These are phyloP conservation scores for Lithohypha guttulata DNA, from an alignment of 2,329 filamentous ascomycete genomes.

Conservation along the genomic window DNA sequence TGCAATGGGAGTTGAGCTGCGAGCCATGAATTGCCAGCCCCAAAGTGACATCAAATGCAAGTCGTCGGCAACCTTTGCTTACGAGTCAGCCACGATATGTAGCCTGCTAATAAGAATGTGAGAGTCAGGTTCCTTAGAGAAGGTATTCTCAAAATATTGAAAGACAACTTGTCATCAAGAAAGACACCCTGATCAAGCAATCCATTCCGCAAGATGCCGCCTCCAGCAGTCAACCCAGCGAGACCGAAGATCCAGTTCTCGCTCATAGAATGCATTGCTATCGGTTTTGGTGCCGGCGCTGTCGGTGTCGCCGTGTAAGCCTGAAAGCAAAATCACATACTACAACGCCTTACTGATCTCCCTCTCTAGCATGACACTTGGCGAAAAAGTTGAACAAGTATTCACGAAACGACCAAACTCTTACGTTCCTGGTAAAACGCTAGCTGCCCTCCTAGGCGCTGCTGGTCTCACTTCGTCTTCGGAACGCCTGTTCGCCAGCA, in stretches of 20 bases:
- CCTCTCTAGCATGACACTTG: constrained; percentile 22
- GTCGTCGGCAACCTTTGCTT: too few relatives aligned
- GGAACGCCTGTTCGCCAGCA: constrained; percentile 10
- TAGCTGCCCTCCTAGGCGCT: constrained; percentile 23
- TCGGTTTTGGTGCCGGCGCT: constrained; percentile 11
- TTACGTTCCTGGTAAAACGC: constrained; percentile 25
- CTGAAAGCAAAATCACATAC: not conserved
- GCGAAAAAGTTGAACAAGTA: constrained; percentile 24
- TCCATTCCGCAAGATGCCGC: constrained; percentile 8
- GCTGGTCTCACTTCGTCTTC: too few relatives aligned
- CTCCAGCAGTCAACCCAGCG: constrained; percentile 11
- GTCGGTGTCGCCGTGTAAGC: constrained; percentile 12
- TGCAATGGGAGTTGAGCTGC: too few relatives aligned
- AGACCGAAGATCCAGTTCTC: constrained; percentile 13
- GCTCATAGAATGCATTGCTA: constrained; percentile 12
- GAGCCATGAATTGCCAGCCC: too few relatives aligned
- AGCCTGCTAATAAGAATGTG: too few relatives aligned
- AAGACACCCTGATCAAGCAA: too few relatives aligned
- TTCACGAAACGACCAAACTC: constrained; percentile 24
- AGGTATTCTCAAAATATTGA: too few relatives aligned
- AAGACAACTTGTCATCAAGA: too few relatives aligned
- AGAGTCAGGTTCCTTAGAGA: too few relatives aligned
- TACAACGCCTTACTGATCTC: not conserved
- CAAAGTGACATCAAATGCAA: too few relatives aligned
- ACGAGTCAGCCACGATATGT: too few relatives aligned